Conservation (phyloP, 495 filamentous ascomycete genomes). For the Rhizodiscina lignyota region DNA sequence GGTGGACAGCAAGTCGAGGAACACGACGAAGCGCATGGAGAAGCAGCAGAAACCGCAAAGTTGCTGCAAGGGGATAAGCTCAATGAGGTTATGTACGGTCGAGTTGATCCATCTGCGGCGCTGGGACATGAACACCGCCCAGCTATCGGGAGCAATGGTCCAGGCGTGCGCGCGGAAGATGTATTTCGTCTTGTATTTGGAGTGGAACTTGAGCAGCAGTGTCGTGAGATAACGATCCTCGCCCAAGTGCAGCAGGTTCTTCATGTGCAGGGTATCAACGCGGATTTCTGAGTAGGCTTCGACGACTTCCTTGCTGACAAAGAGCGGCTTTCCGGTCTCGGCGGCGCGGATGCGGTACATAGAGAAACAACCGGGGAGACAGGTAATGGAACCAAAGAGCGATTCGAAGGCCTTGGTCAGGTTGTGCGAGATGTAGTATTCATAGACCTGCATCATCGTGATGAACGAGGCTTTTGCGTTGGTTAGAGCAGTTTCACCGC, state of each 20-base stretch:
- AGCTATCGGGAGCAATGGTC: constrained; percentile 90
- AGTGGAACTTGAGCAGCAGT: constrained; percentile 79
- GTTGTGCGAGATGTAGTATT: constrained; percentile 99
- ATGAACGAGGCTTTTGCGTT: constrained; percentile 86
- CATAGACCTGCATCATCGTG: constrained; percentile 99
- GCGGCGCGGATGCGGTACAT: constrained; percentile 96
- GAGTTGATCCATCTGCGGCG: constrained; percentile 99
- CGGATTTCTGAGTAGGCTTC: constrained; percentile 78
- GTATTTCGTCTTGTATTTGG: constrained; percentile 95
- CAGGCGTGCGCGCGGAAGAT: constrained; percentile 81
- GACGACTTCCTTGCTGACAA: constrained; percentile 81
- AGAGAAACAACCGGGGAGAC: constrained; percentile 91
- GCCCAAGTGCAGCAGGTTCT: constrained; percentile 88
- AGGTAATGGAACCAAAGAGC: constrained; percentile 93
- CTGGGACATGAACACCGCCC: constrained; percentile 89
- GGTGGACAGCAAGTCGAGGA: constrained; percentile 83
- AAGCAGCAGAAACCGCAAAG: constrained; percentile 99
- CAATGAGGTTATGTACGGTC: constrained; percentile 92
- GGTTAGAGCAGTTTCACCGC: constrained; percentile 83
- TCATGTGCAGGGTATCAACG: constrained; percentile 97
- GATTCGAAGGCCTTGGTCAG: constrained; percentile 96
- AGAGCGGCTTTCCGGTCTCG: constrained; percentile 85
- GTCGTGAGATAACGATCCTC: constrained; percentile 96
- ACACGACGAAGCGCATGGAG: constrained; percentile 96
- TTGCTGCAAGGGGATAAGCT: constrained; percentile 82